Evolutionary conservation across 2,329 filamentous ascomycete species (phyloP), one percentile per base, ranked within the genome.

Genomic region (Coniochaeta ligniaria): DNA sequence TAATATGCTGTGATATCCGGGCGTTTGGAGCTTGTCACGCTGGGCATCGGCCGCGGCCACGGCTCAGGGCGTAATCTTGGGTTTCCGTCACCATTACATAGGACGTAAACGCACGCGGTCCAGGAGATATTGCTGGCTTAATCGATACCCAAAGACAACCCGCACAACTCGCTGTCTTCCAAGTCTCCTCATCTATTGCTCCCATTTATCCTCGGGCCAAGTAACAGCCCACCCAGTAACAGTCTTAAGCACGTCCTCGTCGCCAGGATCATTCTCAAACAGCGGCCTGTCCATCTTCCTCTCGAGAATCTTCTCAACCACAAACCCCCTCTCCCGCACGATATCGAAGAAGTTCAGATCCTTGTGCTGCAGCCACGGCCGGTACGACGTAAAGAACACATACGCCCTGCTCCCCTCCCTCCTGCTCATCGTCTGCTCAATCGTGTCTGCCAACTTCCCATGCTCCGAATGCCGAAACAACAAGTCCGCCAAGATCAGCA

Each of bases 381-480:
- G 82, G 75, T 98, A 96, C 22, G 91, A 93, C 0, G 93, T 96
- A 77, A 97, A 98, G 73, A 97, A 96, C 8, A 97, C 92, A 67
- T 93, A 83, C 2, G 92, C 92, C 59, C 81, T 81, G 57, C 88
- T 84, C 1, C 77, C 77, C 3, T 72, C 67, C 3, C 76, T 73
- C 63, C 76, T 79, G 66, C 81, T 83, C 68, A 97, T 74, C 17
- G 89, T 90, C 69, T 82, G 72, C 68, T 83, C 78, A 62, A 97
- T 83, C 4, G 89, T 92, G 65, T 83, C 81, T 65, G 96, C 79
- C 62, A 97, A 80, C 68, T 91, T 92, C 1, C 75, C 78, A 70
- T 97, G 94, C 76, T 96, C 92, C 5, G 87, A 89, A 72, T 97
- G 92, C 62, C 95, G 91, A 77, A 97, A 98, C 3, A 97, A 81